A percentile compares a stretch with the other conserved stretches of the same genome.
These are phyloP conservation scores for Ogataea thermomethanolica DNA, from an alignment of 805 yeast genomes.

Conservation along the genomic window DNA sequence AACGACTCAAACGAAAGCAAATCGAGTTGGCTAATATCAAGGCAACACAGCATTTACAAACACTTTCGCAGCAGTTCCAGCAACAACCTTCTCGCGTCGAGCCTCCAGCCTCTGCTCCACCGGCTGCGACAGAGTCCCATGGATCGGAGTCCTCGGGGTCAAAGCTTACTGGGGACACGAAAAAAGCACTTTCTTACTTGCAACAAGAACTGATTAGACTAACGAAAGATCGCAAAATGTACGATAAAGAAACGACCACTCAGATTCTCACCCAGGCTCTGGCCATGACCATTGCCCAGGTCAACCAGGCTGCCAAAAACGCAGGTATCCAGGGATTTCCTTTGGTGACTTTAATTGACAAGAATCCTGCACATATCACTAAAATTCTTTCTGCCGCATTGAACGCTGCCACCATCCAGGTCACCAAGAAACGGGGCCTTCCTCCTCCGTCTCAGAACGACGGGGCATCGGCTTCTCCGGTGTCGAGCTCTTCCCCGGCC, in stretches of 20 bases:
- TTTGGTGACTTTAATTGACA: constrained; percentile 70
- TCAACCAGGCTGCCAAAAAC: constrained; percentile 80
- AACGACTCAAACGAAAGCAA: constrained; percentile 59
- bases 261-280: constrained; percentile 84
- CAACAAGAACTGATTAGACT: constrained; percentile 83
- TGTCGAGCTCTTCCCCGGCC: constrained; percentile 7
- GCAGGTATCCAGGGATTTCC: constrained; percentile 81
- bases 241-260: constrained; percentile 79
- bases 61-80: constrained; percentile 22
- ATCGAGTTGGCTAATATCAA: constrained; percentile 49
- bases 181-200: constrained; percentile 72
- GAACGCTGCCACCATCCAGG: constrained; percentile 67
- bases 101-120: not conserved
- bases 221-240: constrained; percentile 72
- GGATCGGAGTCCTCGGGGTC: constrained; percentile 5
- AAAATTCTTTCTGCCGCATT: constrained; percentile 76
- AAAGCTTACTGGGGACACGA: constrained; percentile 53
- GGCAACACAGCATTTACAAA: constrained; percentile 19
- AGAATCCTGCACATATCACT: constrained; percentile 77
- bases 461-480: no score
- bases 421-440: constrained; percentile 50
- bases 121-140: constrained; percentile 20
- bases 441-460: constrained; percentile 23
- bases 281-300: constrained; percentile 90
- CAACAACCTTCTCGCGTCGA: constrained; percentile 21